phyloP scores from a whole-genome alignment of 768 basidiomycete genomes.

The Amanita muscaria region DNA sequence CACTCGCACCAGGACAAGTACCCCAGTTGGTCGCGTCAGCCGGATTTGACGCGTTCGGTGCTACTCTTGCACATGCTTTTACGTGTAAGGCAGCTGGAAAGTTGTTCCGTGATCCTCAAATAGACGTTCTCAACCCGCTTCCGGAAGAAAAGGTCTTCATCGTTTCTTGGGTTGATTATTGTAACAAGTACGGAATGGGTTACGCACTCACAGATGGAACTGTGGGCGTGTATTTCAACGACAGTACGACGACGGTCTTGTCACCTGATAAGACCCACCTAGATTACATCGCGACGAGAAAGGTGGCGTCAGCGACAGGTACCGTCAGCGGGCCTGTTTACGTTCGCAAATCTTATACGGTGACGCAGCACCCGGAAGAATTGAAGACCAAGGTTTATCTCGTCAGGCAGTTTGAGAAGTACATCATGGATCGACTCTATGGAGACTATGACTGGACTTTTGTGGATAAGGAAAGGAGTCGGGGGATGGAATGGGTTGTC shows the following conservation, averaged over 20 bases:
- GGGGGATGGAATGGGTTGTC: constrained; percentile 93
- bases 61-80: constrained; percentile 48
- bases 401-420: constrained; percentile 87
- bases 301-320: constrained; percentile 9
- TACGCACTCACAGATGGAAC: constrained; percentile 94
- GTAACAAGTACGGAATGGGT: constrained; percentile 99
- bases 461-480: constrained; percentile 53
- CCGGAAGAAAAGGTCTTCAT: constrained; percentile 80
- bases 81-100: constrained; percentile 54
- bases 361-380: constrained; percentile 68
- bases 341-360: constrained; percentile 62
- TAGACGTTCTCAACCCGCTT: constrained; percentile 36
- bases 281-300: constrained; percentile 74
- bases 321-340: constrained; percentile 46
- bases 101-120: constrained; percentile 59
- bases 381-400: constrained; percentile 88
- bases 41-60: constrained; percentile 54
- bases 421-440: constrained; percentile 87
- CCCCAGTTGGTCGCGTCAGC: neutral
- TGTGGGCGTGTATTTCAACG: constrained; percentile 94
- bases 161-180: constrained; percentile 98
- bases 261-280: constrained; percentile 88
- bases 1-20: neutral
- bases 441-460: constrained; percentile 81
- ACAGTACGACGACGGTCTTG: constrained; percentile 80